Evolutionary conservation across 2,329 filamentous ascomycete species (phyloP).

Genomic region (Catunica adiposa): DNA sequence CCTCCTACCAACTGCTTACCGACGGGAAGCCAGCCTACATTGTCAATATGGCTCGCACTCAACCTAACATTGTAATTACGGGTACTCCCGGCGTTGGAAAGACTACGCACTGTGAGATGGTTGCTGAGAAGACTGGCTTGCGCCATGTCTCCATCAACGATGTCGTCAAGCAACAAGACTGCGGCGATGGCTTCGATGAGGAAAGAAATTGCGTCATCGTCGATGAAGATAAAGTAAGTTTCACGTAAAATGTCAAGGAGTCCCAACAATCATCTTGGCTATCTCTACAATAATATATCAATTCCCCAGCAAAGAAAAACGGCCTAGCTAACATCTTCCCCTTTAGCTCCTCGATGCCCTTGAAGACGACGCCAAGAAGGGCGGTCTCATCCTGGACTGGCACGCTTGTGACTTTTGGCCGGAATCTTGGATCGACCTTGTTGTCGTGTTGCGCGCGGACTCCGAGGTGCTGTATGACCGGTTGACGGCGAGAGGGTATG

Average conservation of each 20-base stretch:
- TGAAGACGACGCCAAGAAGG: constrained; percentile 60
- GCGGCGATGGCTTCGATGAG: constrained; percentile 77
- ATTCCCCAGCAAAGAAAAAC: too few species aligned
- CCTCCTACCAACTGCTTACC: background rate
- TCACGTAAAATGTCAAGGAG: too few species aligned
- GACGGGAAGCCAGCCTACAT: background rate
- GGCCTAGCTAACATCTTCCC: constrained; percentile 1
- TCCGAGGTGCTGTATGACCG: constrained; percentile 73
- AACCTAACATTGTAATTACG: constrained; percentile 85
- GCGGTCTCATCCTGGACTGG: constrained; percentile 90
- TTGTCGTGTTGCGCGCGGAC: constrained; percentile 75
- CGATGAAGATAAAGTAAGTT: constrained; percentile 76
- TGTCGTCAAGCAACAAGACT: constrained; percentile 73
- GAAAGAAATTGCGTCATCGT: constrained; percentile 80
- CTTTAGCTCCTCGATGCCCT: constrained; percentile 82
- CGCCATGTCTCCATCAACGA: constrained; percentile 80
- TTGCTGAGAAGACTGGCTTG: constrained; percentile 61
- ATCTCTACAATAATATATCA: too few species aligned
- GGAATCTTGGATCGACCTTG: constrained; percentile 82
- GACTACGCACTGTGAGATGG: constrained; percentile 72
- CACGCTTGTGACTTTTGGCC: constrained; percentile 95
- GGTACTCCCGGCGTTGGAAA: constrained; percentile 94
- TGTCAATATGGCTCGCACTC: constrained; percentile 23
- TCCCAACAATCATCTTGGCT: too few species aligned
- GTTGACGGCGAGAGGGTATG: constrained; percentile 63